Conservation (phyloP, 257 asterid species). For the Penstemon newberryi region DNA sequence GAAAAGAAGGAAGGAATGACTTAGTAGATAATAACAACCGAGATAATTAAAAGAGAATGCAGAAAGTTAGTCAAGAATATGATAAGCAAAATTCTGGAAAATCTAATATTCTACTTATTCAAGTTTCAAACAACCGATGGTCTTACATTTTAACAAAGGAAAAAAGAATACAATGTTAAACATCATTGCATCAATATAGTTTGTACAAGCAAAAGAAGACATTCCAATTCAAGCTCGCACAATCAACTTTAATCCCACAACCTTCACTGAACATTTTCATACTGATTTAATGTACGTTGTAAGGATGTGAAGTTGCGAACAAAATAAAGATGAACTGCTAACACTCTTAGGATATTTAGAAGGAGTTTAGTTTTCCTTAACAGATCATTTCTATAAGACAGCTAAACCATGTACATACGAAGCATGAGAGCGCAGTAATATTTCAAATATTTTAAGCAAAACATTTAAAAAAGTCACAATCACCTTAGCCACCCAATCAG, state of each 20-base stretch:
- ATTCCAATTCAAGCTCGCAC: no score
- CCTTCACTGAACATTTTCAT: no score
- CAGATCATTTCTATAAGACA: background rate
- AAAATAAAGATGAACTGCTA: no score
- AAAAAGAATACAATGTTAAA: no score
- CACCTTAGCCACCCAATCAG: constrained; percentile 99
- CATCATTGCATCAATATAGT: no score
- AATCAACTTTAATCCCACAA: no score
- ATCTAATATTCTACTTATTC: background rate
- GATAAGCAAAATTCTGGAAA: background rate
- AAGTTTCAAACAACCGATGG: no score
- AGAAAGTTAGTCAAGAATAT: background rate
- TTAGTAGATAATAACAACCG: background rate
- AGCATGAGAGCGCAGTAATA: constrained; percentile 7
- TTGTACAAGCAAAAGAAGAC: no score
- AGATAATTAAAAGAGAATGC: constrained; percentile 11
- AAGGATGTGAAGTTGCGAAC: no score
- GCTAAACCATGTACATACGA: constrained; percentile 4
- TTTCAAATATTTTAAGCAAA: constrained; percentile 1
- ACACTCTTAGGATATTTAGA: background rate
- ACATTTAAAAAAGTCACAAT: constrained; percentile 8
- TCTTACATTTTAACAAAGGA: no score
- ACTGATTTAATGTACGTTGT: no score
- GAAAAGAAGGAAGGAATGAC: background rate
- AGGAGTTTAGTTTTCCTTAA: constrained; percentile 4